Evolutionary conservation across 257 asterid genomes (phyloP).

Genomic region (Solanum bulbocastanum): DNA sequence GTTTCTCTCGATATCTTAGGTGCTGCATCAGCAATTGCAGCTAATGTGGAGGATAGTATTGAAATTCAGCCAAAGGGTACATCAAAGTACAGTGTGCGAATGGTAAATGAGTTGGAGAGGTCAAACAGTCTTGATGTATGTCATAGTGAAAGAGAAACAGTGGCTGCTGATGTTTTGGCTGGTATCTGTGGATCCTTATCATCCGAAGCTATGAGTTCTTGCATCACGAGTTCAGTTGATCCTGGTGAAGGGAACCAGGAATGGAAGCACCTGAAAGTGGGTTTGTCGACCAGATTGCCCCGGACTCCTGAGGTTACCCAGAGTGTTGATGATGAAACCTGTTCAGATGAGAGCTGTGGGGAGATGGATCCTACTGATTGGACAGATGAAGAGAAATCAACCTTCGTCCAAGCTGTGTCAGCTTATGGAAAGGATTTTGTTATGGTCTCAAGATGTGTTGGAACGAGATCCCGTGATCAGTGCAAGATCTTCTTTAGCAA

Average conservation of each 20-base stretch:
- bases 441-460: conserved; percentile 53
- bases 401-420: conserved; percentile 59
- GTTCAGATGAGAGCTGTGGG: conserved; percentile 90
- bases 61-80: conserved; percentile 39
- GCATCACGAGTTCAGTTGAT: conserved; percentile 81
- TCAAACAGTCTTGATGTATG: conserved; percentile 44
- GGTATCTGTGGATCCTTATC: conserved; percentile 94
- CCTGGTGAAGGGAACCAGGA: conserved; percentile 60
- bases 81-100: conserved; percentile 32
- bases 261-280: conserved; percentile 43
- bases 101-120: conserved; percentile 31
- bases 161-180: conserved; percentile 95
- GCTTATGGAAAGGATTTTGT: conserved; percentile 68
- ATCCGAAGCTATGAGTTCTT: conserved; percentile 93
- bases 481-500: conserved; percentile 89
- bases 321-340: conserved; percentile 57
- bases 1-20: conserved; percentile 78
- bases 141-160: conserved; percentile 59
- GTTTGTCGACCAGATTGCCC: conserved; percentile 39
- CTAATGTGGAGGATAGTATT: conserved; percentile 32
- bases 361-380: conserved; percentile 73
- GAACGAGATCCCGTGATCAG: conserved; percentile 69
- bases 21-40: conserved; percentile 66
- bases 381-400: conserved; percentile 86
- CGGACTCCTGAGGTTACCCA: conserved; percentile 63